Evolutionary conservation across 352 stramenopile species (phyloP), one percentile per base, ranked within the genome.

Genomic region (Globisporangium takayamanum): DNA sequence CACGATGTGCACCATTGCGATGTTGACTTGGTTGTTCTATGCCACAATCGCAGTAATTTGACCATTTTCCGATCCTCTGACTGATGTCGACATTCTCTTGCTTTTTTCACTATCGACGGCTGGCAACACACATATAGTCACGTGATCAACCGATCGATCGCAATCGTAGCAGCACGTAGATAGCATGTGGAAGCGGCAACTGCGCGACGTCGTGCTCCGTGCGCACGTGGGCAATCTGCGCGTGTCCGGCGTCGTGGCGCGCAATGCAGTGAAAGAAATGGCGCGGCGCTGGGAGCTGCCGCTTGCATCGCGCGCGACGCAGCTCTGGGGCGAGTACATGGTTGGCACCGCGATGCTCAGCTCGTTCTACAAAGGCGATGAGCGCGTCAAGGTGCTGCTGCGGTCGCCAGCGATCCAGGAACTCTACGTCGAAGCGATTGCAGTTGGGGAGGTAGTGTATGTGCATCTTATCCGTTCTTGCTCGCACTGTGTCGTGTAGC

Each of bases 321-420:
- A 74, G 28, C 56, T 91, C 41, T 95, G 85, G 85, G 80, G 69
- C n/a, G 83, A 95, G 64, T 95, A 95, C 69, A 95, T 95, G 85
- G 80, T 72, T 6, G 85, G 83, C 48, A 88, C 79, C 12, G 70
- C 70, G 53, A 95, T 95, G 85, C 64, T 93, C n/a, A 88, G 82
- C 68, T 84, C 85, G 5, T 91, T 95, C 63, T 93, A 82, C 63
- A 95, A 95, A 60, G 80, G 81, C 57, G 81, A 95, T 58, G 85
- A 95, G 68, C 85, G 85, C 51, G 69, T 95, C 59, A 90, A 92
- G 59, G 61, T 87, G 70, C 70, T 75, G 52, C 67, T 94, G 42
- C 83, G 74, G 28, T 83, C 79, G 50, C 68, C 72, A n/a, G 66
- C 69, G 55, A 79, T 88, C 30, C 74, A 78, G n/a, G 80, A 93